A percentile compares a stretch with the other conserved stretches of the same genome.
phyloP scores from a whole-genome alignment of 768 basidiomycete genomes.

The Plicaturopsis crispa region DNA sequence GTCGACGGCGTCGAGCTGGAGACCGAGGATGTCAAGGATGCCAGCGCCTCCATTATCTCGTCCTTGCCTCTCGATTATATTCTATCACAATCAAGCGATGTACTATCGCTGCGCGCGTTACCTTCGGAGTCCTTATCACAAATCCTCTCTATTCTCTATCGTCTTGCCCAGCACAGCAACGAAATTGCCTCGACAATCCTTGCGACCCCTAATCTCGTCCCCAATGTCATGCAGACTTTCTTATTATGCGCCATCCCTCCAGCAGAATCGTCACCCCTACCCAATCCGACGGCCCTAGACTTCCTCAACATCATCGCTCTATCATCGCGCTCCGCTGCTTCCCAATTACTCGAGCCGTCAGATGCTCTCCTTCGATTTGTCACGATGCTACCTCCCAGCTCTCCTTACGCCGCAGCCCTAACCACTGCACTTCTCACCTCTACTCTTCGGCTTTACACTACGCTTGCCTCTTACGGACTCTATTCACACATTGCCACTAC shows the following conservation, averaged over 20 bases:
- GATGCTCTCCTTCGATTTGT: constrained; percentile 72
- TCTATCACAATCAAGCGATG: constrained; percentile 41
- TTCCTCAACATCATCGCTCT: constrained; percentile 49
- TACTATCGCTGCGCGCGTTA: constrained; percentile 31
- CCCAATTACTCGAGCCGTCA: constrained; percentile 41
- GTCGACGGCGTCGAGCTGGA: constrained; percentile 42
- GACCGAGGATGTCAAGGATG: constrained; percentile 17
- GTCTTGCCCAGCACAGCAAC: constrained; percentile 55
- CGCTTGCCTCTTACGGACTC: constrained; percentile 73
- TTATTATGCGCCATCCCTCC: constrained; percentile 46
- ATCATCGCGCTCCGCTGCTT: constrained; percentile 66
- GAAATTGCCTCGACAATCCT: constrained; percentile 42
- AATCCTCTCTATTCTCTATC: constrained; percentile 50
- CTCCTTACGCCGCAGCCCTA: constrained; percentile 25
- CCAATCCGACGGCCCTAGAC: constrained; percentile 45
- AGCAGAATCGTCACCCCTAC: constrained; percentile 14
- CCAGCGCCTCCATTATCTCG: too few relatives aligned
- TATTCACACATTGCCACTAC: constrained; percentile 63
- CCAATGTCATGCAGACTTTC: constrained; percentile 46
- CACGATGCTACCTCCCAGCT: constrained; percentile 41
- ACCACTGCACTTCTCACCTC: constrained; percentile 41
- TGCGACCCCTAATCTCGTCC: constrained; percentile 42
- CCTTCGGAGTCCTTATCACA: constrained; percentile 44
- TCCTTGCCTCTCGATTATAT: constrained; percentile 34
- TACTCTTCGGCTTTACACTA: constrained; percentile 57